Evolutionary conservation across 129 eudicot genomes (phyloP), one percentile per base, ranked within the genome.

Genomic region (Calendula officinalis): DNA sequence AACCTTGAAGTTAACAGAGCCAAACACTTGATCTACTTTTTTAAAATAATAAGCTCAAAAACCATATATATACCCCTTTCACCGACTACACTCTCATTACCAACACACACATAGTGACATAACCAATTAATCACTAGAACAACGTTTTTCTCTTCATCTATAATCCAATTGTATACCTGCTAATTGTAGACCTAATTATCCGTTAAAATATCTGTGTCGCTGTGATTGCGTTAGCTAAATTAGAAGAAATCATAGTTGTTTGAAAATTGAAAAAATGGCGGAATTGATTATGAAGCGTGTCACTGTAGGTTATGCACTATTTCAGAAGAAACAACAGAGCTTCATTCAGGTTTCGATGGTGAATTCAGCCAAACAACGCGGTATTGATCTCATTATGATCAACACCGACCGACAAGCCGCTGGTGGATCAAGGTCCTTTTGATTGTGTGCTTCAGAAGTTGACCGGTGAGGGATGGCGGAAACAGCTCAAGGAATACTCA

Each of bases 371-470:
- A 64, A 52, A 5, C 76, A 71, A n/a, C 77, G 79, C 8, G 84
- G 85, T 4, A 84, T 87, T 69, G 91, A 84, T 79, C 75, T 84
- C 42, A 62, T 84, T 47, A 73, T 56, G 68, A 87, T 84, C 84
- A 86, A 81, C 43, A 40, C 74, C 12, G 79, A 40, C 74, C 12
- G 79, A 71, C 4, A 79, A 57, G 75, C 82, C 84, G 8, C 54
- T 87, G 47, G 56, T 69, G 34, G 88, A 84, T 14, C 95, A 87
- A 46, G 95, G 95, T 3, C 95, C 95, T 37, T 87, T 87, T 61
- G 90, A 87, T 77, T 81, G 90, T 42, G 80, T 87, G 12, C 81
- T 87, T 32, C 95, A 87, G 80, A 87, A 87, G 43, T 37, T 73
- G 47, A 81, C 79, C 80, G 86, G 84, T 34, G 84, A 77, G 3